phyloP scores from a whole-genome alignment of 805 yeast genomes.

The Cyberlindnera misumaiensis region DNA sequence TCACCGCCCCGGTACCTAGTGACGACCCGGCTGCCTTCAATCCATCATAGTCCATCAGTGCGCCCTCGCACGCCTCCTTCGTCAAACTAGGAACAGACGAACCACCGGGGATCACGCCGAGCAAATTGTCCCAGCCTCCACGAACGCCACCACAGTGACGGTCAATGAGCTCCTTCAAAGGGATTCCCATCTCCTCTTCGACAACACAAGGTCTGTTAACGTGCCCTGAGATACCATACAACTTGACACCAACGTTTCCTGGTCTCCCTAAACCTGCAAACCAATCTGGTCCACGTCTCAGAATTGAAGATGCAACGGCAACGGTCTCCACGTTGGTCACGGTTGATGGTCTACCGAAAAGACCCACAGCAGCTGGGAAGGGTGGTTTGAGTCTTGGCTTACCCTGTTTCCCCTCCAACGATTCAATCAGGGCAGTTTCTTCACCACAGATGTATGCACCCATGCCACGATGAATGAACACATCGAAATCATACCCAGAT shows the following conservation, averaged over 20 bases:
- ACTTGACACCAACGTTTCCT: conserved; percentile 76
- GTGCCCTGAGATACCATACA: conserved; percentile 83
- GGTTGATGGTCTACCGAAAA: conserved; percentile 86
- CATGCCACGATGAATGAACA: conserved; percentile 85
- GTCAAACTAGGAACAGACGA: conserved; percentile 81
- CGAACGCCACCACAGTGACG: conserved; percentile 86
- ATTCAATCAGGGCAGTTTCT: conserved; percentile 85
- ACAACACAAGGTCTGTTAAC: conserved; percentile 91
- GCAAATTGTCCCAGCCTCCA: conserved; percentile 90
- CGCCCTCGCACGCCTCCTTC: conserved; percentile 56
- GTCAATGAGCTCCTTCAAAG: conserved; percentile 74
- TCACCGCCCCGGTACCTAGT: conserved; percentile 89
- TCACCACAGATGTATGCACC: conserved; percentile 93
- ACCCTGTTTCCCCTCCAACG: conserved; percentile 88
- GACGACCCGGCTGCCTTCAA: conserved; percentile 81
- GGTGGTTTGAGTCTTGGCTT: conserved; percentile 93
- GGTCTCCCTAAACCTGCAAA: conserved; percentile 79
- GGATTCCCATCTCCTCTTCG: conserved; percentile 91
- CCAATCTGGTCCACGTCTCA: conserved; percentile 88
- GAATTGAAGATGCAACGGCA: conserved; percentile 82
- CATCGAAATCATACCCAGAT: conserved; percentile 77
- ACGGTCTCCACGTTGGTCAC: conserved; percentile 91
- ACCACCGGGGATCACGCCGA: conserved; percentile 88
- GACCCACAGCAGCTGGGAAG: conserved; percentile 90
- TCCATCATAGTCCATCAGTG: conserved; percentile 84